Base-by-base conservation (phyloP, 805 yeast species). In the Wickerhamiella spandovensis region DNA sequence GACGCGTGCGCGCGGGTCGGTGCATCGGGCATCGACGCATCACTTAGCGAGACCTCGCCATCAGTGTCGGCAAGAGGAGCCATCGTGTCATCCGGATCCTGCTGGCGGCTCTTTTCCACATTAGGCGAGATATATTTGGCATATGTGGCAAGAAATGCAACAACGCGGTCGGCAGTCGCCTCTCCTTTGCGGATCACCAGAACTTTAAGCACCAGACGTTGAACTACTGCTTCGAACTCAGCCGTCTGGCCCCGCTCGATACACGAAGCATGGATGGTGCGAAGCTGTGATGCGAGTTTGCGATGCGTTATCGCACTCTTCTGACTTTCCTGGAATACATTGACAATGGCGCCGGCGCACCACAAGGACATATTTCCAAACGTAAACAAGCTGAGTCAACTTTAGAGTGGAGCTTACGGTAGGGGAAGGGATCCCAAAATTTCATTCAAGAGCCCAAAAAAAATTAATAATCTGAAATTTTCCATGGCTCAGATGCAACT, bases 101-200 rank as follows among this genome's bases (percentile, higher is more conserved):
- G 20, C 20, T 3, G 9, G 3, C 20, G 7, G 20, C 6, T 4
- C 18, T 15, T 7, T 17, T 63, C 83, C 82, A 64, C 90, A 95
- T 47, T 88, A 75, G 1, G 95, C 72, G 49, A 87, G 68, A 54
- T 75, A 2, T 22, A 72, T 32, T 75, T 70, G 39, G 88, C 71
- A 45, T 85, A 87, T 50, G 82, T 90, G 48, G 95, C 97, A 4
- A 82, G 77, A 68, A 90, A 90, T 68, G 89, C 97, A 58, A 89
- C 84, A 20, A 97, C 96, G 65, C 87, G 95, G 64, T 86, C 86
- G 56, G 52, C 55, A 18, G 87, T 72, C 22, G 89, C 97, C 66
- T 92, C 95, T 64, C 87, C 96, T 52, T 88, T 78, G 71, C 88
- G 87, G 74, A 89, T 67, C 0, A 82, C 77, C 18, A 92, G 64